Evolutionary conservation across 2,329 filamentous ascomycete genomes (phyloP), one percentile per base, ranked within the genome.

Genomic region (Amylocarpus encephaloides): DNA sequence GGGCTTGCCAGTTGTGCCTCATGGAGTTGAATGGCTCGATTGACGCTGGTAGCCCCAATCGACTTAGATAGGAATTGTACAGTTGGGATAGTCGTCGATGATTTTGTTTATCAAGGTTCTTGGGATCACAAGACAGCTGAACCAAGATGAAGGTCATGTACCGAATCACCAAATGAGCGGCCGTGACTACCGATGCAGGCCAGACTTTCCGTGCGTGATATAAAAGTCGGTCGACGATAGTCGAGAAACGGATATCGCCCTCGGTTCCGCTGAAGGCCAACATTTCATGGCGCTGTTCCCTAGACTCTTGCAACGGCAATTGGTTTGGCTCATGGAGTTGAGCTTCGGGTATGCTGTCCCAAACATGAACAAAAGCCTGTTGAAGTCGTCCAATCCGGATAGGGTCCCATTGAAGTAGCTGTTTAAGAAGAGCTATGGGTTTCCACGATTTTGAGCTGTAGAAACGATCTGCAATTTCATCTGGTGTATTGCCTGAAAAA

Each of bases 1-100:
- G 77, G 0, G 79, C 79, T 48, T 75, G 70, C 81, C 81, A 84
- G 54, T 76, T 77, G 62, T 73, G 69, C 3, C 64, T 62, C 64
- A 71, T 71, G 34, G 72, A 68, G 3, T 54, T 48, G 18, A 71
- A 55, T 0, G 71, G 68, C 2, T 64, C 51, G 16, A 61, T 53
- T 0, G 59, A 55, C 2, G 72, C 61, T 13, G 68, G 67, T 43
- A 59, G 59, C 19, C 66, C 67, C 16, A 78, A 66, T 5, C 63
- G 56, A 18, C 51, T 52, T 5, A 78, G 59, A 1, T 70, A 63
- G 19, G 58, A 47, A 56, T 77, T 77, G 59, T 72, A 70, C 4
- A 76, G 38, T 5, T 53, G 40, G 46, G 69, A 66, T 11, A 62
- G 42, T 42, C 49, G 50, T 6, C 35, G 22, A 36, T 60, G 58